A percentile compares a stretch with the other conserved stretches of the same genome.
phyloP scores from a whole-genome alignment of 805 yeast genomes.

The Kockiozyma suomiensis region DNA sequence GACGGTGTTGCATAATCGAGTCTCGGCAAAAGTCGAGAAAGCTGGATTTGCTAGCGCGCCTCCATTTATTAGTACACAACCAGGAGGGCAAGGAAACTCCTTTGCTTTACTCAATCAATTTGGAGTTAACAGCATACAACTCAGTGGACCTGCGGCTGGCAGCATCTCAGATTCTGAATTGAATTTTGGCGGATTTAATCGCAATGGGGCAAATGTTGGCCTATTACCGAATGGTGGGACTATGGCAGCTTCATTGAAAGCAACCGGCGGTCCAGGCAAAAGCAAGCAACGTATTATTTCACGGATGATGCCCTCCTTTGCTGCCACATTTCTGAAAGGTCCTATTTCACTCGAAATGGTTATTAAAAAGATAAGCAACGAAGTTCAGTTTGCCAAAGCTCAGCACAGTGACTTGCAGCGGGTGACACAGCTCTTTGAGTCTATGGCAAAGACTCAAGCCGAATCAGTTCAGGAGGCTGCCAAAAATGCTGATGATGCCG shows the following conservation, averaged over 20 bases:
- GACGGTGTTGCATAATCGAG: slow-evolving; percentile 76
- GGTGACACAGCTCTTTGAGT: slow-evolving; percentile 26
- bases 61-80: neutral
- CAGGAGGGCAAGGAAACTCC: neutral
- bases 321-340: slow-evolving; percentile 18
- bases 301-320: slow-evolving; percentile 20
- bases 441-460: slow-evolving; percentile 14
- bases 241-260: slow-evolving; percentile 19
- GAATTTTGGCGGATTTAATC: neutral
- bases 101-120: neutral
- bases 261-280: slow-evolving; percentile 14
- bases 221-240: slow-evolving; percentile 2
- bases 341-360: slow-evolving; percentile 33
- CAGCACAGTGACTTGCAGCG: slow-evolving; percentile 26
- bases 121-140: neutral
- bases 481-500: neutral
- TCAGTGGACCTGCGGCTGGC: neutral
- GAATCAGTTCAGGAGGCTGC: slow-evolving; percentile 4
- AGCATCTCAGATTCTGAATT: neutral
- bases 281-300: slow-evolving; percentile 28
- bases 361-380: slow-evolving; percentile 24
- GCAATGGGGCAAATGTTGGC: neutral
- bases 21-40: slow-evolving; percentile 78
- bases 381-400: slow-evolving; percentile 23
- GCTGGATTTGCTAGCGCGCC: slow-evolving; percentile 42